phyloP scores from a whole-genome alignment of 177 flowering plant species.

The Tripterygium wilfordii region DNA sequence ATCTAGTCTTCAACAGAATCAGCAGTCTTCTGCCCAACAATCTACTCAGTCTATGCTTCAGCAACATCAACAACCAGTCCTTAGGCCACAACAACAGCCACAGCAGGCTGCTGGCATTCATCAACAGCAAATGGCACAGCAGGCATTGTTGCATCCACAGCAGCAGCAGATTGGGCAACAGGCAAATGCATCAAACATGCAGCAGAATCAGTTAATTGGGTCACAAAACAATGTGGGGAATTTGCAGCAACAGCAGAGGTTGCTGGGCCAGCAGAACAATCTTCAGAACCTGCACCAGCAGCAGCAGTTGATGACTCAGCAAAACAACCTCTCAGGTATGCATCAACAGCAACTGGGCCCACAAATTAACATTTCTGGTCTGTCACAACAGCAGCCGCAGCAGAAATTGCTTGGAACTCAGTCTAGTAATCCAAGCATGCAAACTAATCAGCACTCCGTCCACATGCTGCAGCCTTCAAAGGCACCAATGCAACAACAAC shows the following conservation, averaged over 20 bases:
- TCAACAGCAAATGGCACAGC: slow-evolving; percentile 61
- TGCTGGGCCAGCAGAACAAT: slow-evolving; percentile 56
- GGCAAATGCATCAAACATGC: slow-evolving; percentile 47
- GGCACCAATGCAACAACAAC: slow-evolving; percentile 64
- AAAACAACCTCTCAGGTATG: slow-evolving; percentile 34
- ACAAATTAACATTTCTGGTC: slow-evolving; percentile 38
- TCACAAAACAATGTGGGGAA: slow-evolving; percentile 58
- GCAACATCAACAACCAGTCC: slow-evolving; percentile 61
- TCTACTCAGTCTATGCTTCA: slow-evolving; percentile 52
- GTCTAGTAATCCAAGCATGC: slow-evolving; percentile 54
- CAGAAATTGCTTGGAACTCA: slow-evolving; percentile 53
- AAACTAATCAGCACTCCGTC: slow-evolving; percentile 54
- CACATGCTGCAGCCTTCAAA: slow-evolving; percentile 59
- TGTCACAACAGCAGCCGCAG: slow-evolving; percentile 48
- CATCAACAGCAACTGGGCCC: slow-evolving; percentile 39
- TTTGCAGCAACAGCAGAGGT: slow-evolving; percentile 61
- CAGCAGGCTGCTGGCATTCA: slow-evolving; percentile 49
- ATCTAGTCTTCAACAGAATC: slow-evolving; percentile 57
- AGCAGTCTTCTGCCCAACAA: slow-evolving; percentile 55
- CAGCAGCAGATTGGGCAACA: slow-evolving; percentile 50
- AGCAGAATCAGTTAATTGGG: slow-evolving; percentile 55
- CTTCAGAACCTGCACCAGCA: slow-evolving; percentile 30
- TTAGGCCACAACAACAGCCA: slow-evolving; percentile 61
- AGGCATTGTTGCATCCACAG: slow-evolving; percentile 29
- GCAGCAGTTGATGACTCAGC: slow-evolving; percentile 41